A percentile compares a stretch with the other conserved stretches of the same genome.
Conservation (phyloP, 169 alveolate species). For the Plasmodium vivax region DNA sequence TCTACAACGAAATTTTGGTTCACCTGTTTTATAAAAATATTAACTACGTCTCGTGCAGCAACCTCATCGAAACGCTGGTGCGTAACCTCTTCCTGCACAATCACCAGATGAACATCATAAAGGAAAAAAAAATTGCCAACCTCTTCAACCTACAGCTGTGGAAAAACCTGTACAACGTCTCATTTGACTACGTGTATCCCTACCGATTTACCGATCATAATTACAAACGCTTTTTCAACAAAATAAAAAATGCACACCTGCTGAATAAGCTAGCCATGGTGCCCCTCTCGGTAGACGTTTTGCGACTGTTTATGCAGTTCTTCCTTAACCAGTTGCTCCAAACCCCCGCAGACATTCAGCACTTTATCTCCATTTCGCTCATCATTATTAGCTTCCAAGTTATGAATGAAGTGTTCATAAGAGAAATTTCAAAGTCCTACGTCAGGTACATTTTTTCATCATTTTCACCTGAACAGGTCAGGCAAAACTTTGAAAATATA, state of each 20-base stretch:
- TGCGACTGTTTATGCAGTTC: constrained; percentile 41
- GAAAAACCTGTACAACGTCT: constrained; percentile 37
- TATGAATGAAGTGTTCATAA: constrained; percentile 65
- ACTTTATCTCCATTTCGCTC: constrained; percentile 52
- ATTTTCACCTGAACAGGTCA: neutral
- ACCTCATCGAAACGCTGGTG: constrained; percentile 39
- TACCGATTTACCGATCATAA: constrained; percentile 56
- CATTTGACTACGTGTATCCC: constrained; percentile 57
- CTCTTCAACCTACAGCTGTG: constrained; percentile 44
- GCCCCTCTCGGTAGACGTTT: constrained; percentile 38
- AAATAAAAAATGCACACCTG: constrained; percentile 32
- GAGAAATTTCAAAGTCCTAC: constrained; percentile 60
- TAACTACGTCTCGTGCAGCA: constrained; percentile 49
- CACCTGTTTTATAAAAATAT: constrained; percentile 50
- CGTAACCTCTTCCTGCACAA: constrained; percentile 32
- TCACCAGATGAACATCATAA: constrained; percentile 36
- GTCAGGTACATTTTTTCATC: constrained; percentile 28
- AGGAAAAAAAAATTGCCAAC: constrained; percentile 25
- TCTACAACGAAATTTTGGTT: constrained; percentile 54
- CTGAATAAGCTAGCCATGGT: constrained; percentile 45
- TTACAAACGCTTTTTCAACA: constrained; percentile 34
- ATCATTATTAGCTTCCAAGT: constrained; percentile 40
- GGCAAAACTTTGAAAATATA: constrained; percentile 19
- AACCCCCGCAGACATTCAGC: constrained; percentile 40
- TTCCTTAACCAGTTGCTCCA: constrained; percentile 29